Evolutionary conservation across 2,329 filamentous ascomycete species (phyloP).

Genomic region (Knoxdaviesia proteae): DNA sequence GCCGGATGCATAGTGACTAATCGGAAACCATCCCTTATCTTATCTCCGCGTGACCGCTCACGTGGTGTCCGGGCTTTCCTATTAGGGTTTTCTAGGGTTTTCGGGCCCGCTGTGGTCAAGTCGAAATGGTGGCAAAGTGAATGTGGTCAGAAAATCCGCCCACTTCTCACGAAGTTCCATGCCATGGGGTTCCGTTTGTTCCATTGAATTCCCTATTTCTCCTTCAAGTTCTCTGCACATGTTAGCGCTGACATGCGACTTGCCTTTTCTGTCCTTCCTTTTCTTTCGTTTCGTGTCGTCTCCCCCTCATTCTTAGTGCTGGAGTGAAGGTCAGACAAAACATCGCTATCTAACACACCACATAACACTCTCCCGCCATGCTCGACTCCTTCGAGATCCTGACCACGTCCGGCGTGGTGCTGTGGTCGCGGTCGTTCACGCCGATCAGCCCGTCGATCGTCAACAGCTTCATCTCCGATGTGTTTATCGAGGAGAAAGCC

Average conservation of each 20-base stretch:
- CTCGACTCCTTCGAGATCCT: constrained; percentile 93
- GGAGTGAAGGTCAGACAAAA: too few relatives aligned
- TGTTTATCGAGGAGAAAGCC: constrained; percentile 89
- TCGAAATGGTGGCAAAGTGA: too few relatives aligned
- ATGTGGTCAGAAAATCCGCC: too few relatives aligned
- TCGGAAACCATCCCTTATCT: too few relatives aligned
- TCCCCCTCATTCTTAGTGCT: neutral
- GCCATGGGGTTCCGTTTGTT: neutral
- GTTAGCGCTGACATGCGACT: neutral
- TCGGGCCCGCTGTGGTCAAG: too few relatives aligned
- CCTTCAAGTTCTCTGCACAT: neutral
- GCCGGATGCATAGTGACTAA: too few relatives aligned
- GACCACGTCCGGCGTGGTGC: constrained; percentile 84
- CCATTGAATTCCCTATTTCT: constrained; percentile 1
- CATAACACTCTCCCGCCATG: constrained; percentile 30
- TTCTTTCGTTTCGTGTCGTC: constrained; percentile 1
- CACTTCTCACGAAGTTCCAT: too few relatives aligned
- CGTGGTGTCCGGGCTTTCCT: too few relatives aligned
- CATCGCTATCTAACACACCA: neutral
- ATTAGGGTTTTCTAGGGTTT: too few relatives aligned
- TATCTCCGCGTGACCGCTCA: too few relatives aligned
- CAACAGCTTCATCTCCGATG: constrained; percentile 87
- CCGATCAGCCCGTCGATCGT: constrained; percentile 64
- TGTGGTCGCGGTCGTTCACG: constrained; percentile 82
- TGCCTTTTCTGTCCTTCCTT: neutral